These are phyloP conservation scores for Fragosphaeria purpurea DNA, from an alignment of 2,329 filamentous ascomycete species.

Conservation along the genomic window DNA sequence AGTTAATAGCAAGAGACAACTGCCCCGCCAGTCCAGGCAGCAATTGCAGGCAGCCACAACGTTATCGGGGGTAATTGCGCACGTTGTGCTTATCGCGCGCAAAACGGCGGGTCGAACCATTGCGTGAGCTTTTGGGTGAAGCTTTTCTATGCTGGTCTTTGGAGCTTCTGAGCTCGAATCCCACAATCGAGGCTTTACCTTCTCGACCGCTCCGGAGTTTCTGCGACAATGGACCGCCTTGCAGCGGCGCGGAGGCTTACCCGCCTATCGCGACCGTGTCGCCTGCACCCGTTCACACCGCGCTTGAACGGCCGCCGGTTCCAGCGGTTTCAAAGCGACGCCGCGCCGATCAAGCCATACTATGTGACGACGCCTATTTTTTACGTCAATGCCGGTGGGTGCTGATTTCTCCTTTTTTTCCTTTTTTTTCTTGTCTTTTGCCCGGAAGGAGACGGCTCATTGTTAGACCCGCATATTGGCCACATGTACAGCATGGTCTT, in stretches of 20 bases:
- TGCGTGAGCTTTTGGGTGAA: background rate
- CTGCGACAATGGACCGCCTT: slow-evolving; percentile 9
- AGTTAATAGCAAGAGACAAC: too few species aligned
- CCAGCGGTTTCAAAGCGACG: slow-evolving; percentile 4
- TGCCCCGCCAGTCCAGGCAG: background rate
- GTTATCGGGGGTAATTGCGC: slow-evolving; percentile 5
- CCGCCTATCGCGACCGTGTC: slow-evolving; percentile 3
- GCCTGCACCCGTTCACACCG: background rate
- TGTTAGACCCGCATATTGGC: slow-evolving; percentile 79
- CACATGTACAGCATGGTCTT: slow-evolving; percentile 92
- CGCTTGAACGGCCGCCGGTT: background rate
- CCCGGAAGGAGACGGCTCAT: background rate
- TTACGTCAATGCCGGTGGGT: slow-evolving; percentile 87
- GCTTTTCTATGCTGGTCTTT: background rate
- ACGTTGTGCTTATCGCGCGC: slow-evolving; percentile 4
- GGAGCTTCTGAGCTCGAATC: too few species aligned
- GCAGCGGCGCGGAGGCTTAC: slow-evolving; percentile 8
- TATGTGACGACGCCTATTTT: slow-evolving; percentile 97
- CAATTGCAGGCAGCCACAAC: slow-evolving; percentile 1
- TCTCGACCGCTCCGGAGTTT: background rate
- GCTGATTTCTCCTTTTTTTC: background rate
- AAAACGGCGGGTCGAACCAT: background rate
- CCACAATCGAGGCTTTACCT: background rate
- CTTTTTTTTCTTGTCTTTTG: too few species aligned
- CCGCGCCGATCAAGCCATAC: slow-evolving; percentile 56